Evolutionary conservation across 345 rosid species (phyloP).

Genomic region (Schrenkiella parvula): DNA sequence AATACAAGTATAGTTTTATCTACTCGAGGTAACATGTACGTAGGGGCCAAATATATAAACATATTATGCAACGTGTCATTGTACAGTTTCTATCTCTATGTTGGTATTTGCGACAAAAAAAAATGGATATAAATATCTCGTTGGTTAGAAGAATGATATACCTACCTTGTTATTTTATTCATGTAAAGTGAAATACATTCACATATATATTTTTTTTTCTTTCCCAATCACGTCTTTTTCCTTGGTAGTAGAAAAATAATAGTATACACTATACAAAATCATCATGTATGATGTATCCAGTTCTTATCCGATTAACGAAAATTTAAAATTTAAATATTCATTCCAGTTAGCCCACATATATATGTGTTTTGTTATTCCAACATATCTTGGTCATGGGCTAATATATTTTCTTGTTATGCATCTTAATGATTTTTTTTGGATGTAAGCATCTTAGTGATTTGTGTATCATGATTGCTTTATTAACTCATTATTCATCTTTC

Average conservation of each 20-base stretch:
- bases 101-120: not conserved
- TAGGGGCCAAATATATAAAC: not conserved
- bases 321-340: not conserved
- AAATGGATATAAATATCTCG: not conserved
- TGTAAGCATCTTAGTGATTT: not conserved
- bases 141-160: constrained; percentile 15
- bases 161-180: not conserved
- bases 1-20: no score
- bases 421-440: not conserved
- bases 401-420: not conserved
- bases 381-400: not conserved
- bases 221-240: constrained; percentile 11
- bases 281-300: not conserved
- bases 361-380: not conserved
- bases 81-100: not conserved
- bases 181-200: not conserved
- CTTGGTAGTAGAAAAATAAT: not conserved
- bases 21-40: not conserved
- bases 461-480: not conserved
- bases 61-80: constrained; percentile 12
- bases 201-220: not conserved
- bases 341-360: not conserved
- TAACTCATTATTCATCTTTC: no score
- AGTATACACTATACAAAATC: not conserved
- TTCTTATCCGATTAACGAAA: not conserved